Percentiles rank a stretch among this genome's conserved stretches.
Evolutionary conservation across 2,329 filamentous ascomycete genomes (phyloP).

Genomic region (Dryadomyces sulphureus): DNA sequence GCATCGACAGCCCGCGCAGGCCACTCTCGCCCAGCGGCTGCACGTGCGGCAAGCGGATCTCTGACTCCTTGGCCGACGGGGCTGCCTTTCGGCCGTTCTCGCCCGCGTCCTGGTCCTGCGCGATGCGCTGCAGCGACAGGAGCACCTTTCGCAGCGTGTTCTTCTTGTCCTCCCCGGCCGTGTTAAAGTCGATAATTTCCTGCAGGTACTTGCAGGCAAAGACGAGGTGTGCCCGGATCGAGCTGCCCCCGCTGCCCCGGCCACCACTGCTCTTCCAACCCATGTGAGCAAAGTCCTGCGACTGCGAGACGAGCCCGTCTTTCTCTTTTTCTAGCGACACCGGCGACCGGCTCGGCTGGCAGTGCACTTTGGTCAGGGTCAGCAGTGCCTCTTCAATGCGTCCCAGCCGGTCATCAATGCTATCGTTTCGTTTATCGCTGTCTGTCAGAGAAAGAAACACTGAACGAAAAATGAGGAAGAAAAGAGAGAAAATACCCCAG

Average conservation of each 20-base stretch:
- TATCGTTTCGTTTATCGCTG: background rate
- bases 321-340: background rate
- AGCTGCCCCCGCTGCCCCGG: background rate
- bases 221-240: slow-evolving; percentile 1
- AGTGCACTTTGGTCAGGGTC: background rate
- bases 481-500: background rate
- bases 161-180: background rate
- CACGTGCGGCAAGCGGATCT: background rate
- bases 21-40: background rate
- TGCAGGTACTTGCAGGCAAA: background rate
- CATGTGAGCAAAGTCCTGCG: background rate
- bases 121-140: background rate
- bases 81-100: too few species aligned
- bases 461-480: background rate
- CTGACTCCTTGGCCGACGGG: background rate
- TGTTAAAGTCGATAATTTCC: background rate
- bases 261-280: background rate
- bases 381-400: background rate
- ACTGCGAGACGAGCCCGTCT: background rate
- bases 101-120: background rate
- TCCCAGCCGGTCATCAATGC: background rate
- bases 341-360: background rate
- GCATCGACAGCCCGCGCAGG: background rate
- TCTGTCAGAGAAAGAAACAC: background rate
- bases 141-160: background rate